phyloP scores from a whole-genome alignment of 208 protist genomes.

The Trypanosoma platydactyli region DNA sequence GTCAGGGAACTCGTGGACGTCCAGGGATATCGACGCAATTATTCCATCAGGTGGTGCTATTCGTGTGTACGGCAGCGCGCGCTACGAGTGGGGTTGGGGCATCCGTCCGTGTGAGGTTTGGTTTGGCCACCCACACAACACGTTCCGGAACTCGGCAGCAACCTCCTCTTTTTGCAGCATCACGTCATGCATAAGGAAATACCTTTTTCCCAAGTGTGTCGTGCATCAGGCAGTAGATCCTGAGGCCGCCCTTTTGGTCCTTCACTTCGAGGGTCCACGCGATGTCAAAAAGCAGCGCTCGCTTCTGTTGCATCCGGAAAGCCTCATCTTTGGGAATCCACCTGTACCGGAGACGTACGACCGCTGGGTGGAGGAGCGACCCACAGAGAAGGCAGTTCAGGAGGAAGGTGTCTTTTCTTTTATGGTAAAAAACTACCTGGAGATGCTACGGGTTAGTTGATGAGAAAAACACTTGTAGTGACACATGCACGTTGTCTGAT shows the following conservation, averaged over 20 bases:
- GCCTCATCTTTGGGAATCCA: slow-evolving; percentile 59
- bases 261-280: slow-evolving; percentile 86
- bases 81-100: slow-evolving; percentile 88
- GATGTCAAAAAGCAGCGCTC: slow-evolving; percentile 62
- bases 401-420: slow-evolving; percentile 74
- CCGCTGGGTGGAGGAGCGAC: slow-evolving; percentile 62
- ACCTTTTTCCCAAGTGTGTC: neutral
- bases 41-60: slow-evolving; percentile 60
- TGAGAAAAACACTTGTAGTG: neutral
- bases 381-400: slow-evolving; percentile 49
- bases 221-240: neutral
- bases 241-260: slow-evolving; percentile 74
- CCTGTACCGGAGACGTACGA: slow-evolving; percentile 69
- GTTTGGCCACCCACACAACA: slow-evolving; percentile 64
- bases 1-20: slow-evolving; percentile 74
- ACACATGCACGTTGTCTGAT: neutral
- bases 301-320: slow-evolving; percentile 71
- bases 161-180: neutral
- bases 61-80: slow-evolving; percentile 70
- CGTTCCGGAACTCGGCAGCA: slow-evolving; percentile 11
- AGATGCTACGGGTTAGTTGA: slow-evolving; percentile 68
- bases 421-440: slow-evolving; percentile 71
- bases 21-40: slow-evolving; percentile 68
- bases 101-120: slow-evolving; percentile 62
- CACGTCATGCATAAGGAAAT: neutral